Evolutionary conservation across 257 asterid genomes (phyloP).

Genomic region (Galeopsis tetrahit): DNA sequence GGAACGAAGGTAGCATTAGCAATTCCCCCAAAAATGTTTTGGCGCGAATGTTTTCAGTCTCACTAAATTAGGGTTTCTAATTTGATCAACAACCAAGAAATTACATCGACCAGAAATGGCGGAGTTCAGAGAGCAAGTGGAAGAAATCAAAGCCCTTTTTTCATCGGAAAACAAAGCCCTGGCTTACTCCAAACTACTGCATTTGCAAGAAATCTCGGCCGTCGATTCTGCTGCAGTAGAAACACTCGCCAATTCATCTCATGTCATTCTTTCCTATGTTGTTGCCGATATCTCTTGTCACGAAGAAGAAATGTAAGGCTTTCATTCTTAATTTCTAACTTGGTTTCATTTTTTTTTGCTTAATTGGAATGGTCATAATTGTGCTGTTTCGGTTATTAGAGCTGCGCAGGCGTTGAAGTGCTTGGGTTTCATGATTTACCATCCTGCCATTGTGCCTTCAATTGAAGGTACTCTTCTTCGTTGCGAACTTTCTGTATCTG

Average conservation of each 20-base stretch:
- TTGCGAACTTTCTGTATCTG: background rate
- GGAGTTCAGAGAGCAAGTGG: constrained; percentile 44
- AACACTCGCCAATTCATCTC: constrained; percentile 54
- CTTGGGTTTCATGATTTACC: constrained; percentile 87
- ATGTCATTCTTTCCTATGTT: constrained; percentile 40
- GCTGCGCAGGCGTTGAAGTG: constrained; percentile 86
- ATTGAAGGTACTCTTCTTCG: constrained; percentile 52
- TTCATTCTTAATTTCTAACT: background rate
- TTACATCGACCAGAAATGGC: constrained; percentile 43
- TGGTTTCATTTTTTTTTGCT: background rate
- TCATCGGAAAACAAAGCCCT: constrained; percentile 41
- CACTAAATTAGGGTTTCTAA: constrained; percentile 36
- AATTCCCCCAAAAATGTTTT: constrained; percentile 23
- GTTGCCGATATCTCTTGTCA: constrained; percentile 42
- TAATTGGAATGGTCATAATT: constrained; percentile 19
- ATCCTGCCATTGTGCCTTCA: constrained; percentile 58
- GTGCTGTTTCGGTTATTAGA: constrained; percentile 38
- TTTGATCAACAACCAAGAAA: constrained; percentile 13
- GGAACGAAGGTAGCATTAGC: background rate
- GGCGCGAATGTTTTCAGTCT: constrained; percentile 37
- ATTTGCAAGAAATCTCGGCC: constrained; percentile 58
- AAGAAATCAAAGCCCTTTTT: constrained; percentile 51
- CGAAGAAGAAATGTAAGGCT: constrained; percentile 67
- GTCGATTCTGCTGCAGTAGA: constrained; percentile 49
- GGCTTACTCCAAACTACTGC: constrained; percentile 61